Evolutionary conservation across 2,329 filamentous ascomycete species (phyloP).

Genomic region (Fusarium solani-melongenae): DNA sequence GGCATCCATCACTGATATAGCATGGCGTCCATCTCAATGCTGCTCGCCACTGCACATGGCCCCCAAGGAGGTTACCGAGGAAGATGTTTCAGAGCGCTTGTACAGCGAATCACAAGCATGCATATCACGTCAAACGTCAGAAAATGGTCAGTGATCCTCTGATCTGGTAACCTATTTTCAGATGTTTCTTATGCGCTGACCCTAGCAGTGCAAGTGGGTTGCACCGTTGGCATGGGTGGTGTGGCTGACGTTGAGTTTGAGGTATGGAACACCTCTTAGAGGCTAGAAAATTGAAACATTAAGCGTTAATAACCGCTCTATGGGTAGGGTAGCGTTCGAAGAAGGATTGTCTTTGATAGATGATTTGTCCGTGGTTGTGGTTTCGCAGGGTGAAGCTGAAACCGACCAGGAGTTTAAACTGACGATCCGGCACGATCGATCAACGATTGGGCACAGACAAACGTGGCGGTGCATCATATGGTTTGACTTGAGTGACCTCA

Average conservation of each 20-base stretch:
- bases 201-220: not conserved
- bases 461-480: not conserved
- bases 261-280: not conserved
- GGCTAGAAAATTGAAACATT: not conserved
- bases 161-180: not conserved
- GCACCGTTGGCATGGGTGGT: slow-evolving; percentile 10
- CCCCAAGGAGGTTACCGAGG: not conserved
- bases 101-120: slow-evolving; percentile 3
- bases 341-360: not conserved
- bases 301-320: not conserved
- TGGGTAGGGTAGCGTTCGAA: not conserved
- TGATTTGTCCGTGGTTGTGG: slow-evolving; percentile 12
- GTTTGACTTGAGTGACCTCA: not conserved
- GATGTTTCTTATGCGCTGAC: slow-evolving; percentile 6
- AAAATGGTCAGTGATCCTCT: not conserved
- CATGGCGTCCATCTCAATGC: not conserved
- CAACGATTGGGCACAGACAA: not conserved
- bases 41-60: not conserved
- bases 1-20: not conserved
- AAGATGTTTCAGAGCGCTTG: slow-evolving; percentile 15
- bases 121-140: slow-evolving; percentile 10
- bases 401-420: not conserved
- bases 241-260: not conserved
- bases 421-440: not conserved
- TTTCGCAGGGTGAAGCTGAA: not conserved